A percentile compares a stretch with the other conserved stretches of the same genome.
Conservation (phyloP, 257 asterid species). For the Ilex asprella region DNA sequence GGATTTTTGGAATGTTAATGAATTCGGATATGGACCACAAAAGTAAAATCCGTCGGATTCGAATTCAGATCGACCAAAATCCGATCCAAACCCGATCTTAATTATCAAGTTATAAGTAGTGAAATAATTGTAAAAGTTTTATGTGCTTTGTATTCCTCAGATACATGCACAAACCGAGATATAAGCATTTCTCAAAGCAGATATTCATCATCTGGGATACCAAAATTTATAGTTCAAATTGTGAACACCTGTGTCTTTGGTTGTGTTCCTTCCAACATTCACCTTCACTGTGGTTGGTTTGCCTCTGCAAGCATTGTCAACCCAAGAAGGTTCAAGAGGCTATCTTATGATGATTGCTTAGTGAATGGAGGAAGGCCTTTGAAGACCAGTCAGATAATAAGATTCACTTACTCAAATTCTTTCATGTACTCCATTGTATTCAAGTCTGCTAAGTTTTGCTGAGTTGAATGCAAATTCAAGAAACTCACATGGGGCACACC, state of each 20-base stretch:
- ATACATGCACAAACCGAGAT: conserved; percentile 36
- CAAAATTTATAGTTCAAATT: conserved; percentile 50
- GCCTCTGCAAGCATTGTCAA: conserved; percentile 55
- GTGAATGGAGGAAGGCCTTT: conserved; percentile 52
- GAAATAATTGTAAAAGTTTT: no score
- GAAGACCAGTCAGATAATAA: conserved; percentile 35
- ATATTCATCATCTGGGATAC: conserved; percentile 48
- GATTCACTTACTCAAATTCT: conserved; percentile 58
- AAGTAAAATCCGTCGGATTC: no score
- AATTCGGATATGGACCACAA: no score
- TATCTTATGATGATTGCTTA: conserved; percentile 53
- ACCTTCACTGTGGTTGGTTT: conserved; percentile 61
- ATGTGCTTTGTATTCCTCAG: no score
- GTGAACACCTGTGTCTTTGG: conserved; percentile 52
- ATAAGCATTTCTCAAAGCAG: conserved; percentile 59
- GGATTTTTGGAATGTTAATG: no score
- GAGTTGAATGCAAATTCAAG: neutral
- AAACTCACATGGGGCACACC: no score
- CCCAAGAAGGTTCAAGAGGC: conserved; percentile 46
- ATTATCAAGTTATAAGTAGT: no score
- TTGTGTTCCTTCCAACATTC: conserved; percentile 51
- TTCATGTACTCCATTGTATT: conserved; percentile 48
- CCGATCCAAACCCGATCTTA: no score
- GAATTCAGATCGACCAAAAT: no score
- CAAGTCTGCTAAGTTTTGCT: conserved; percentile 55